Base-by-base conservation (phyloP, 306 rosid genomes). In the Acacia confusa region DNA sequence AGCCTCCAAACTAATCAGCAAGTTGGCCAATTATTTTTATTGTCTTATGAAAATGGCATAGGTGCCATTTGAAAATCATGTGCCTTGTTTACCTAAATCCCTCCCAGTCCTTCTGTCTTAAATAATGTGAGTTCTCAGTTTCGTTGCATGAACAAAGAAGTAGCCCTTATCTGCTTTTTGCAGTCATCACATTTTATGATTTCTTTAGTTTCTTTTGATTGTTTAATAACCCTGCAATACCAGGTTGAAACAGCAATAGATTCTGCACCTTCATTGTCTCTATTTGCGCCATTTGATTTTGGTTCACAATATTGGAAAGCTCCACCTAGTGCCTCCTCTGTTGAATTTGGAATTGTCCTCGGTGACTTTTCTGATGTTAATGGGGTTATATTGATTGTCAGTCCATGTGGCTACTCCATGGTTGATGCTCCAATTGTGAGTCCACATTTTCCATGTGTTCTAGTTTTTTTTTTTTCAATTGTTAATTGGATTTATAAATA, bases 331-430 rank as follows among this genome's bases (percentile, higher is more conserved):
- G 47, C 87, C 65, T 82, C 89, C 80, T 83, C 86, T 76, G 91
- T 91, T 77, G 99, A 96, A 85, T 92, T 96, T 79, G 87, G 83
- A 83, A 80, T 96, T 78, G 97, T 87, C 79, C 97, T 96, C 53
- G 89, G 88, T 81, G 85, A 85, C 85, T 82, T 91, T 88, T 93
- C 98, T 83, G 97, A 93, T 87, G 99, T 93, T 86, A 91, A 89
- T 77, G 98, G 99, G 81, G 97, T 93, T 82, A 78, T 85, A 84
- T 84, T 93, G 87, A 83, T 93, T 78, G 89, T 96, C 69, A 93
- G 99, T 85, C 91, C 97, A 6, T 93, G 99, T 83, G 99, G 99
- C 82, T 96, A 96, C 86, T 89, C 99, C n/a, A 84, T 81, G 81
- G 86, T 88, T 76, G 98, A 96, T 84, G 86, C 87, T 86, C 99